Conservation (phyloP, 257 asterid genomes). For the Solanum tarijense region DNA sequence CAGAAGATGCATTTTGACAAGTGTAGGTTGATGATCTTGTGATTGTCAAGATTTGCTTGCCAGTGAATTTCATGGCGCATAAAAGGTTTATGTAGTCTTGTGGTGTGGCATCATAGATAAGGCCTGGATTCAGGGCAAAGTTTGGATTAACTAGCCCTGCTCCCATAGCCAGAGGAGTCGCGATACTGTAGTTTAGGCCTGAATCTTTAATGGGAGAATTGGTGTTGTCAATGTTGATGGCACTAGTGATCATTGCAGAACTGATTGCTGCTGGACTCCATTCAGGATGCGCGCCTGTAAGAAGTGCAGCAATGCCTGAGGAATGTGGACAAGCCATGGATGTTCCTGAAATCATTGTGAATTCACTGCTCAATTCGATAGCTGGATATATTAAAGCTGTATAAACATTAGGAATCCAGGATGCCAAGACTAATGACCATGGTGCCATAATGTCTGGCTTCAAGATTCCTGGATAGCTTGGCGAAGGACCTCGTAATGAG, state of each 20-base stretch:
- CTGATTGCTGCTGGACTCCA: slow-evolving; percentile 1
- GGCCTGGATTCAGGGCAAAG: neutral
- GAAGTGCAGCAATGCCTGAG: neutral
- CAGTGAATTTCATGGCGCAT: neutral
- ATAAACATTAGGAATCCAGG: slow-evolving; percentile 13
- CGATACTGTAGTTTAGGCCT: neutral
- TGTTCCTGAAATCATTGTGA: slow-evolving; percentile 35
- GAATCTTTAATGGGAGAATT: neutral
- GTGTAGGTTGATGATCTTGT: neutral
- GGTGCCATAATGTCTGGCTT: slow-evolving; percentile 64
- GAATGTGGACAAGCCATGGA: neutral
- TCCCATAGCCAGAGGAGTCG: slow-evolving; percentile 2
- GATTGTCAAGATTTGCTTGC: neutral
- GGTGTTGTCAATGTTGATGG: neutral
- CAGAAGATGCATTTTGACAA: neutral
- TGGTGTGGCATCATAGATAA: neutral
- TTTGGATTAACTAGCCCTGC: neutral
- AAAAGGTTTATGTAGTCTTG: neutral
- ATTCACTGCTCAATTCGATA: slow-evolving; percentile 13
- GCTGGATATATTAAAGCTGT: slow-evolving; percentile 11
- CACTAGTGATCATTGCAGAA: neutral
- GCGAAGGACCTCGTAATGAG: slow-evolving; percentile 42
- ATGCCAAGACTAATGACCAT: slow-evolving; percentile 29
- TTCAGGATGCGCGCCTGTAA: neutral
- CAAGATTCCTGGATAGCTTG: slow-evolving; percentile 32